phyloP scores from a whole-genome alignment of 2,329 filamentous ascomycete genomes.

The Pseudogymnoascus sp. region DNA sequence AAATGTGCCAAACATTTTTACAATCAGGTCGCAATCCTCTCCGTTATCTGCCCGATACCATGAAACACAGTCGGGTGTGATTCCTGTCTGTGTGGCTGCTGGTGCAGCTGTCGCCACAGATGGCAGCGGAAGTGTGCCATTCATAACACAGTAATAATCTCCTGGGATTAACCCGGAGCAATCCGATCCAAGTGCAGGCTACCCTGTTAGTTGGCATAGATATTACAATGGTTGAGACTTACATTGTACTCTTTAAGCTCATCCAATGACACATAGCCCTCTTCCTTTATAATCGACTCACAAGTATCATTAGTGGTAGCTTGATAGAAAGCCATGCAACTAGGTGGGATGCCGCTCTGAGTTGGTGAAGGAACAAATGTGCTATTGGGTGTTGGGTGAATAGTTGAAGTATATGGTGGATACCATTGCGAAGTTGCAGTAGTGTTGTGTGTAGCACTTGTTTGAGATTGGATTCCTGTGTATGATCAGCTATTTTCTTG shows the following conservation, averaged over 20 bases:
- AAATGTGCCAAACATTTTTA: conserved; percentile 11
- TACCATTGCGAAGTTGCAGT: conserved; percentile 4
- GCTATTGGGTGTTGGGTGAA: not conserved
- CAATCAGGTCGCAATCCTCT: not conserved
- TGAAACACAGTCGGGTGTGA: not conserved
- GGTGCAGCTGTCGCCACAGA: conserved; percentile 7
- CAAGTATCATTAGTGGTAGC: not conserved
- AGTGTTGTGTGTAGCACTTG: not conserved
- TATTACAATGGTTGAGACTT: not conserved
- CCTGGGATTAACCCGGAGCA: conserved; percentile 7
- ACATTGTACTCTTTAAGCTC: conserved; percentile 2
- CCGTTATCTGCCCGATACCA: conserved; percentile 9
- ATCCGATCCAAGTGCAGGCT: conserved; percentile 1
- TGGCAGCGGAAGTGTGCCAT: conserved; percentile 7
- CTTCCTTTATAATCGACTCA: not conserved
- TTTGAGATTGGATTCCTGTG: not conserved
- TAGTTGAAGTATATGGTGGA: not conserved
- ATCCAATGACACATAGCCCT: not conserved
- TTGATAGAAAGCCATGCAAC: conserved; percentile 7
- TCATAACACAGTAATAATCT: conserved; percentile 11
- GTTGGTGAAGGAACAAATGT: conserved; percentile 6
- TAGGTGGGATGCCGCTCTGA: not conserved
- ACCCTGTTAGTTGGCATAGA: not conserved
- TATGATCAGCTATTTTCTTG: not conserved
- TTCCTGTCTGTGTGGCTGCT: conserved; percentile 2